phyloP scores from a whole-genome alignment of 164 flowering plant genomes.

The Piper longum region DNA sequence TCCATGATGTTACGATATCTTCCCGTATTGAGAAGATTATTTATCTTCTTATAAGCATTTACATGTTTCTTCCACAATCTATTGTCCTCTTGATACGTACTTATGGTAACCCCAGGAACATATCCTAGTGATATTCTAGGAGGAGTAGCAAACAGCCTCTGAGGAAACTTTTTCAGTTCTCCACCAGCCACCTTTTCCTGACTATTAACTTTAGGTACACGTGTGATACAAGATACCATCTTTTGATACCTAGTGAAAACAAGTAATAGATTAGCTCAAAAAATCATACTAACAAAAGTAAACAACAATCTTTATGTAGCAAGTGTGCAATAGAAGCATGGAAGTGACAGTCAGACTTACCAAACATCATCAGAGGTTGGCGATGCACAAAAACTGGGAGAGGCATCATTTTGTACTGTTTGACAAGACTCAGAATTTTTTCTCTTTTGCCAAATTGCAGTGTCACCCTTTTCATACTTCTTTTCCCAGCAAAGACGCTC shows the following conservation, averaged over 20 bases:
- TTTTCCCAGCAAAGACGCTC: slow-evolving; percentile 87
- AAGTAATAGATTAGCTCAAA: background rate
- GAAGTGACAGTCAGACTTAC: slow-evolving; percentile 26
- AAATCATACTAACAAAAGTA: background rate
- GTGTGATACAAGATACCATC: slow-evolving; percentile 57
- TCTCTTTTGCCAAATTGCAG: slow-evolving; percentile 70
- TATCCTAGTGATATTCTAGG: slow-evolving; percentile 52
- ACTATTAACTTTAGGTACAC: slow-evolving; percentile 40
- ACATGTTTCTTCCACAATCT: slow-evolving; percentile 70
- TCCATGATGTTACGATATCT: slow-evolving; percentile 79
- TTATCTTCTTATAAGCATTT: slow-evolving; percentile 49
- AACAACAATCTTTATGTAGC: background rate
- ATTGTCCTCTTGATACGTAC: slow-evolving; percentile 52
- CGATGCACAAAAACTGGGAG: slow-evolving; percentile 33
- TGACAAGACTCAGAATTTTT: slow-evolving; percentile 42
- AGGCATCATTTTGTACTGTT: slow-evolving; percentile 14
- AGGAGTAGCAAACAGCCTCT: slow-evolving; percentile 60
- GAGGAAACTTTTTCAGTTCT: slow-evolving; percentile 64
- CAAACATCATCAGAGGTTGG: slow-evolving; percentile 62
- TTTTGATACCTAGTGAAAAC: slow-evolving; percentile 46
- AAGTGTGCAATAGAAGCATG: background rate
- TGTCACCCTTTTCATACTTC: slow-evolving; percentile 83
- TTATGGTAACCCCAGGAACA: slow-evolving; percentile 46
- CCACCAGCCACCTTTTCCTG: slow-evolving; percentile 63
- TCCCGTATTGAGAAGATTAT: slow-evolving; percentile 42